Evolutionary conservation across 1,284 basidiomycete genomes (phyloP), one percentile per base, ranked within the genome.

Genomic region (Leccinum solheimii): DNA sequence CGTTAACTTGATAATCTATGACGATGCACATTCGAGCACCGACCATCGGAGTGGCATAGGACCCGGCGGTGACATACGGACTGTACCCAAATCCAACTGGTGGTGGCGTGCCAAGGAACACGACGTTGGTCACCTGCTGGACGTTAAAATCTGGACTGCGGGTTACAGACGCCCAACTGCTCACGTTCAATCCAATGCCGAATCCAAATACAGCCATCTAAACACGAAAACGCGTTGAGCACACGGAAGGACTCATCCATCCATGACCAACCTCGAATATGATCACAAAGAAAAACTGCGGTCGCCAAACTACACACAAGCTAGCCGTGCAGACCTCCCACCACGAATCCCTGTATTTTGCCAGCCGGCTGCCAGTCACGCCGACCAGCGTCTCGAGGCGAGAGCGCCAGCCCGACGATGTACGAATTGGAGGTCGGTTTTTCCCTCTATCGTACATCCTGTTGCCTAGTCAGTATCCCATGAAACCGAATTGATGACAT

Each of bases 361-460:
- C 76, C 81, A 90, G 86, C 60, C 78, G 81, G 27, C 68, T 62
- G 0, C 90, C 90, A 0, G 88, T 91, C 23, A 89, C 72, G 2
- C 90, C 90, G 26, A 90, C 56, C 6, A 92, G 79, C 0, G 84
- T 85, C 70, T 90, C 81, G 14, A 90, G 64, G 32, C 87, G 81
- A 67, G 84, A 82, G 0, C 79, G 79, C 14, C 89, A 68, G 3
- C 84, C 81, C 1, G 75, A 78, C 0, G 78, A 71, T 1, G 73
- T 76, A 1, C 76, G 77, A 23, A 77, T 73, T 11, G 82, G 83
- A 56, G 86, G 80, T 0, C 80, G 78, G n/a, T 77, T 78, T 50
- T 86, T 74, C 26, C 84, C 83, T 40, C 90, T 86, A 68, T 92
- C 90, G 64, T 85, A 89, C 78, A 90, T 83, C 0, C 87, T 89